Base-by-base conservation (phyloP, 73 alveolate species). In the Blepharisma stoltei region DNA sequence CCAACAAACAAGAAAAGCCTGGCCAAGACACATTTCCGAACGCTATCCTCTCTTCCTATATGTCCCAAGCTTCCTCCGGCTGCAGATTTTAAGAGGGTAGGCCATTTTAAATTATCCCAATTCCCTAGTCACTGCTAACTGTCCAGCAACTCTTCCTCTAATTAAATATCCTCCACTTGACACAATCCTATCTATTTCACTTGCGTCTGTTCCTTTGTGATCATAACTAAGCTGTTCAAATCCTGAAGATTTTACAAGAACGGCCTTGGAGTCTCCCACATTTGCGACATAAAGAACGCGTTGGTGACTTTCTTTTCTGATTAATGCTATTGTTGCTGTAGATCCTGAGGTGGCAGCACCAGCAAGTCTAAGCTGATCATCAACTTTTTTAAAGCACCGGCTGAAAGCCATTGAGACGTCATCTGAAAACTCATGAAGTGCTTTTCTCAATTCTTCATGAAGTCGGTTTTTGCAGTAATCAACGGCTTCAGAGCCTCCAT, bases 241-340 rank as follows among this genome's bases (percentile, higher is more conserved):
- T 25, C 77, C 84, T 44, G 92, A 91, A 44, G 83, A 55, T 8
- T 88, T 87, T 47, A 86, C 67, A 43, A 92, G 80, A 45, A 85
- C 80, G 32, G 93, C 93, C 14, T 95, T 76, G 6, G 96, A 83
- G 75, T 92, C 98, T 7, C 98, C 98, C 0, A 83, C 83, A 79
- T 92, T 92, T 5, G 93, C 96, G 50, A 77, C 71, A 75, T 86
- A 89, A 25, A 92, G 47, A 47, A 92, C 90, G 70, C 71, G 75
- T 54, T 87, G 85, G 38, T 85, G 83, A 52, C 71, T 69, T 55
- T 92, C 98, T 76, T 84, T 52, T 76, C 89, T 73, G 69, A 89
- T 80, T n/a, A 86, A 83, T 6, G 82, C 84, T 18, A 92, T 84
- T 55, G 95, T 87, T 20, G 94, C 98, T 41, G 98, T 92, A 25